Base-by-base conservation (phyloP, 768 basidiomycete species). In the Pleurotus platypus region DNA sequence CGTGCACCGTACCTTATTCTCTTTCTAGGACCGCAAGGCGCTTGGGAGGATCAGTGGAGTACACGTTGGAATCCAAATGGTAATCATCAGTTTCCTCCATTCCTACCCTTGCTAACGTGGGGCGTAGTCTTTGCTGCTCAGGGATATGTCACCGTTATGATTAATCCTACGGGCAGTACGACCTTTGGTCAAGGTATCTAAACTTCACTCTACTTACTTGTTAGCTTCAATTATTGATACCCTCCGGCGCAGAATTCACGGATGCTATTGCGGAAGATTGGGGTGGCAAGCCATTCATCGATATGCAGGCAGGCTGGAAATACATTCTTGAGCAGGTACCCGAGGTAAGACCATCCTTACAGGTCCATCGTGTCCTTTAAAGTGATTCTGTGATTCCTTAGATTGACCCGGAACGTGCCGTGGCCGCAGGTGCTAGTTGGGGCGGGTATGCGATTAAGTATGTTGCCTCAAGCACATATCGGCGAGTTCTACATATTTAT, bases 161-260 rank as follows among this genome's bases (percentile, higher is more conserved):
- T 97, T 63, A 98, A 98, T 67, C 96, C 96, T 2, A 96, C 94
- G 0, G 96, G 96, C 7, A 91, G 89, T 26, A 98, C 96, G 3
- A 87, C 91, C 0, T 97, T 94, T 63, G 94, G 94, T 3, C 94
- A 96, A 80, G 78, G 90, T 86, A 64, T 24, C 35, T 62, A 43
- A 45, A 22, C 47, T 16, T 22, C 39, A 26, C n/a, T 42, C 27
- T 57, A 30, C 43, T 22, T 13, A 49, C 12, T 43, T 45, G 37
- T 48, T 57, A 13, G 57, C 30, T 12, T 40, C 26, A 42, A 38
- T 45, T 43, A 15, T n/a, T 47, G 5, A 38, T 27, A 7, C 43
- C 37, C 48, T 40, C 5, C 56, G 11, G 42, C 13, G 27, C 58
- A 92, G 91, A 85, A 26, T 78, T 92, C 56, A 91, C 89, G n/a